Base-by-base conservation (phyloP, 305 asterid species). In the Solanum hybrid region DNA sequence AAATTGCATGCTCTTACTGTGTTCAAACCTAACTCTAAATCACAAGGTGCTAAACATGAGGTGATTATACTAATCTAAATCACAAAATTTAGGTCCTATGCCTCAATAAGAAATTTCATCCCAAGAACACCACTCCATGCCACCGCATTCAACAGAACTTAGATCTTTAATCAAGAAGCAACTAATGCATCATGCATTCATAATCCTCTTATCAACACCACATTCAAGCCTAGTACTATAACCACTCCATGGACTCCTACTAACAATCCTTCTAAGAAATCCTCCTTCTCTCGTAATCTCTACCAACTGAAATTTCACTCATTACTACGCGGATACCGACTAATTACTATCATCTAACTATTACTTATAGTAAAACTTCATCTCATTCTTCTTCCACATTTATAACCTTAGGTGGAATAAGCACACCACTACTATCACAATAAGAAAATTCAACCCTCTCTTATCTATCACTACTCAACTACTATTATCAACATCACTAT, bases 241-340 rank as follows among this genome's bases (percentile, higher is more conserved):
- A 14, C 3, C 64, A 45, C 22, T 45, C 3, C 3, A 45, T 45
- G 22, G 64, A 45, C 64, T 45, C 8, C 64, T 14, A 45, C 64
- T 45, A 45, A 45, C 64, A 45, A 5, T 45, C 19, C 19, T 45
- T 45, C 64, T 14, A 45, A 45, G 22, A 45, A 45, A 5, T 14
- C 22, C 64, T 45, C 64, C 8, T 45, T 45, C 22, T 45, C 64
- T 14, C 64, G 22, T 45, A 14, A 45, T 45, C 22, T 14, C 22
- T 45, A 45, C 22, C 64, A 45, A 45, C 8, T 45, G 22, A 45
- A 45, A 45, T 45, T 45, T 45, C 8, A 45, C 0, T 19, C 64
- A 14, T 14, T 14, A 45, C 22, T 45, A 45, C 0, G 2, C 7
- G 3, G 3, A 45, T 0, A 45, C 0, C 3, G 1, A 45, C 64